A percentile compares a stretch with the other conserved stretches of the same genome.
Evolutionary conservation across 129 eudicot species (phyloP).

Genomic region (Helianthus tuberosus): DNA sequence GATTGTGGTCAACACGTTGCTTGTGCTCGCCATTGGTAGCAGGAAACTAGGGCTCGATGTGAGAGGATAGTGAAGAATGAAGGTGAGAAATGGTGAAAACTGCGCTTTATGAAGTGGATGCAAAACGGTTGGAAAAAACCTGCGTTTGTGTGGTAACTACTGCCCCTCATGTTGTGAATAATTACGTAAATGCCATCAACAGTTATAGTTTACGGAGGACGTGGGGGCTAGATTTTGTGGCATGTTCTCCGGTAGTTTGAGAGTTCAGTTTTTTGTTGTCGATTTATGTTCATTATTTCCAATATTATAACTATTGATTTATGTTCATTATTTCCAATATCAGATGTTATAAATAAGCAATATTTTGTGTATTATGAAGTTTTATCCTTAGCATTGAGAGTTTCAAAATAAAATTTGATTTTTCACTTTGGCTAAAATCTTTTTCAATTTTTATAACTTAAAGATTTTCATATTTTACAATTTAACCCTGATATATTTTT

Average conservation of each 20-base stretch:
- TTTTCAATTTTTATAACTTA: too few relatives aligned
- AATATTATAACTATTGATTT: background rate
- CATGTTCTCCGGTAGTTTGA: background rate
- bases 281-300: background rate
- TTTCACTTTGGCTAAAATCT: too few relatives aligned
- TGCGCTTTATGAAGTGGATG: background rate
- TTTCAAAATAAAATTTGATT: too few relatives aligned
- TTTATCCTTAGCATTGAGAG: too few relatives aligned
- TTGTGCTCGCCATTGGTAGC: slow-evolving; percentile 44
- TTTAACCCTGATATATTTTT: too few relatives aligned
- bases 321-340: too few relatives aligned
- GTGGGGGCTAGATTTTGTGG: slow-evolving; percentile 35
- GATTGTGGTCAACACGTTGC: slow-evolving; percentile 44
- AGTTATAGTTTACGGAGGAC: slow-evolving; percentile 15
- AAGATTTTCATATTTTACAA: too few relatives aligned
- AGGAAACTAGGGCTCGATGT: slow-evolving; percentile 8
- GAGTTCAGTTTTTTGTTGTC: slow-evolving; percentile 11
- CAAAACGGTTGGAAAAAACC: slow-evolving; percentile 24
- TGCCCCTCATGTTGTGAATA: slow-evolving; percentile 3
- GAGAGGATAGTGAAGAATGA: slow-evolving; percentile 15
- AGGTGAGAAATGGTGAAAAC: slow-evolving; percentile 1
- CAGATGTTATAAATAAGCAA: too few relatives aligned
- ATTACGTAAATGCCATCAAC: slow-evolving; percentile 24
- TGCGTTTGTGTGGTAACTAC: background rate
- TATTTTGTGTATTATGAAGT: too few relatives aligned